These are phyloP conservation scores for Cutaneotrichosporon sp. DNA, from an alignment of 1,284 basidiomycete genomes.

Conservation along the genomic window DNA sequence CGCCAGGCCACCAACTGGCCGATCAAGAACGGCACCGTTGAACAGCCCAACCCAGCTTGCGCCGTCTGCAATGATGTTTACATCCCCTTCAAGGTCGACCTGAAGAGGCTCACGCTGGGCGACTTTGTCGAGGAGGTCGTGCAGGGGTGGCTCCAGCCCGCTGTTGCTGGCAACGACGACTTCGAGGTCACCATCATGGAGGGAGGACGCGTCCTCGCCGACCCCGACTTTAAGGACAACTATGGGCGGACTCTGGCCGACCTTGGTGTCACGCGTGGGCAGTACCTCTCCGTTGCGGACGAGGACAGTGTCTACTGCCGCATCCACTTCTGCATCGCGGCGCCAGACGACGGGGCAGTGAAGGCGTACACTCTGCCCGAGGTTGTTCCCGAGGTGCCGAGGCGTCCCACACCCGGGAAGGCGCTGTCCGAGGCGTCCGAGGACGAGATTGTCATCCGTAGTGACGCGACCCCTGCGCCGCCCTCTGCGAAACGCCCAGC, in stretches of 20 bases:
- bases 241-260: constrained; percentile 47
- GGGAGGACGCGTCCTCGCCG: constrained; percentile 61
- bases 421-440: constrained; percentile 10
- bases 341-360: constrained; percentile 53
- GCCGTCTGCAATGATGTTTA: constrained; percentile 87
- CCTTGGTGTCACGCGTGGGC: constrained; percentile 54
- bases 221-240: constrained; percentile 53
- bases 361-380: constrained; percentile 19
- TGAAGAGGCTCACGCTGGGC: constrained; percentile 65
- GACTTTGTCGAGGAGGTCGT: constrained; percentile 68
- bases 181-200: constrained; percentile 69
- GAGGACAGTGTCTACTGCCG: constrained; percentile 71
- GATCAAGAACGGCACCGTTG: constrained; percentile 70
- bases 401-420: constrained; percentile 13
- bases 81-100: constrained; percentile 69
- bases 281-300: constrained; percentile 75
- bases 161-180: constrained; percentile 69
- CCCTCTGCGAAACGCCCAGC: constrained; percentile 14
- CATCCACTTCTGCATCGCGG: constrained; percentile 69
- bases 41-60: constrained; percentile 72
- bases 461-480: background rate
- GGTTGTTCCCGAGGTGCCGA: constrained; percentile 16
- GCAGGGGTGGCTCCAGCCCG: constrained; percentile 36
- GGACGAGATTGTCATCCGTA: constrained; percentile 1
- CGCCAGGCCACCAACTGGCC: constrained; percentile 3